Evolutionary conservation across 2,329 filamentous ascomycete genomes (phyloP), one percentile per base, ranked within the genome.

Genomic region (Sphaerulina vaccinii): DNA sequence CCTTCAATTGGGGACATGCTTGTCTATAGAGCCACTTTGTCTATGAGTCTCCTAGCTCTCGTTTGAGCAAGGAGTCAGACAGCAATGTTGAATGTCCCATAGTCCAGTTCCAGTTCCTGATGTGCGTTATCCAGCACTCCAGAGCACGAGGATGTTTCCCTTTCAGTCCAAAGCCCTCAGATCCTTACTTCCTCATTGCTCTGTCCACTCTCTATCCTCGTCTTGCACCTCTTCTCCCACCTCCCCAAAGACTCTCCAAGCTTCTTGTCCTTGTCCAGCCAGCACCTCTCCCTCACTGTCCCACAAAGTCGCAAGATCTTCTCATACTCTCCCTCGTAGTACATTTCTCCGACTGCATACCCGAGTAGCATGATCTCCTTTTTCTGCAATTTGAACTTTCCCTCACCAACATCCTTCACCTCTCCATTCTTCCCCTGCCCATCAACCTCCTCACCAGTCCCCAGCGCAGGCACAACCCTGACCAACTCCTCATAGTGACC

Each of bases 291-390:
- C 42, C 45, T 46, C 3, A 67, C 61, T 46, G 58, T 50, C 18
- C 45, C 48, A 46, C 65, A 64, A 2, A 69, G 36, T 27, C 51
- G 51, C 7, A 62, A 24, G 3, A 67, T 52, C 50, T 73, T 70
- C 62, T 80, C 77, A 58, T 83, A 84, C 58, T 79, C 76, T 63
- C 78, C 77, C 59, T 81, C 78, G 55, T 79, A 75, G 29, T 77
- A 77, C 72, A 86, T 82, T 41, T 85, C 76, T 8, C 77, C 73
- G 22, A 84, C 67, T 46, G 84, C 82, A 6, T 77, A 78, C 24
- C 71, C 69, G 37, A 81, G 73, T 51, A 68, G 50, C 37, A 62
- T 59, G 7, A 63, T 51, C 1, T 67, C 59, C 32, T 61, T 63
- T 55, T 67, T 69, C 38, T 58, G 51, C 32, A 69, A 54, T 37